Percentiles rank a stretch among this genome's conserved stretches.
phyloP scores from a whole-genome alignment of 352 stramenopile species.

The Pythium aquatile region DNA sequence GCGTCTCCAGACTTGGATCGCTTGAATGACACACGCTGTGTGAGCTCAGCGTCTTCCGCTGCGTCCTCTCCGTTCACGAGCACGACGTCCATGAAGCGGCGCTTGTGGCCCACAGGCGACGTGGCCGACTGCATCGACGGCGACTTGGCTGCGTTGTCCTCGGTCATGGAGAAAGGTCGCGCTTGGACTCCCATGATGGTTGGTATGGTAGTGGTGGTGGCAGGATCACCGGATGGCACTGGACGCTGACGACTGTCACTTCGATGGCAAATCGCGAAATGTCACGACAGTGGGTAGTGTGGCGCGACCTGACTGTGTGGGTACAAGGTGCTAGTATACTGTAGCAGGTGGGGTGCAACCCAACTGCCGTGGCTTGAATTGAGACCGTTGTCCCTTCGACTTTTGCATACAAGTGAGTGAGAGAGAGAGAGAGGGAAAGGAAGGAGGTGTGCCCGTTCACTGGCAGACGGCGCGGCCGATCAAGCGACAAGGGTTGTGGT shows the following conservation, averaged over 20 bases:
- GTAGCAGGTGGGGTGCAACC: neutral
- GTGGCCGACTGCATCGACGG: conserved; percentile 11
- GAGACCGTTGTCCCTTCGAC: conserved; percentile 19
- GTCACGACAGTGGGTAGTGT: neutral
- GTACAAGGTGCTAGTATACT: neutral
- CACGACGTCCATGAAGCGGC: conserved; percentile 28
- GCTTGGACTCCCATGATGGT: conserved; percentile 25
- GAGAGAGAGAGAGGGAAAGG: neutral
- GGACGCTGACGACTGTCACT: neutral
- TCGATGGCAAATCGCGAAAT: conserved; percentile 23
- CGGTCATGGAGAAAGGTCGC: conserved; percentile 15
- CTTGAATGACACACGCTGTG: conserved; percentile 27
- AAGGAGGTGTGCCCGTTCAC: neutral
- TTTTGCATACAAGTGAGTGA: neutral
- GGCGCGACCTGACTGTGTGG: neutral
- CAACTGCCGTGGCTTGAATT: neutral
- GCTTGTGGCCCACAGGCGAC: conserved; percentile 24
- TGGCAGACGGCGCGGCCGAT: neutral
- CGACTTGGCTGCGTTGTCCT: conserved; percentile 10
- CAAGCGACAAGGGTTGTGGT: conserved; percentile 4
- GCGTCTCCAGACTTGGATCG: conserved; percentile 24
- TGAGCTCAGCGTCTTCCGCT: conserved; percentile 11
- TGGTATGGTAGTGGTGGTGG: neutral
- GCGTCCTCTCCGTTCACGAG: conserved; percentile 12
- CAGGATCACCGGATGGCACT: neutral